A percentile compares a stretch with the other conserved stretches of the same genome.
phyloP scores from a whole-genome alignment of 106 monocot species.

The Xerophyta viscosa region DNA sequence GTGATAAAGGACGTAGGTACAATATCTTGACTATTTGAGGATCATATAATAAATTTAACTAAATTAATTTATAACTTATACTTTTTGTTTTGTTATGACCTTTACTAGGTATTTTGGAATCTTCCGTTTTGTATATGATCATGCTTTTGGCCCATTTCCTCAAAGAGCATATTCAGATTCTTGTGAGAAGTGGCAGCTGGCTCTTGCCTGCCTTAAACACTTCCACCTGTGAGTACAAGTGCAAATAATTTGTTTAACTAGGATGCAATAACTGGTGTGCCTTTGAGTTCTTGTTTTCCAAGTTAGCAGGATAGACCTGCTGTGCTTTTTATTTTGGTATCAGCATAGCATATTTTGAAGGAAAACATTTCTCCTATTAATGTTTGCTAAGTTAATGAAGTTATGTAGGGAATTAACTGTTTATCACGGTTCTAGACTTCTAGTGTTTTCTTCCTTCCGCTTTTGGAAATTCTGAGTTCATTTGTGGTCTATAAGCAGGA shows the following conservation, averaged over 20 bases:
- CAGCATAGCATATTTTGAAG: too few species aligned
- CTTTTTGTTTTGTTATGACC: constrained; percentile 2
- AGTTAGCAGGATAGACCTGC: too few species aligned
- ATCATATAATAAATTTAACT: too few species aligned
- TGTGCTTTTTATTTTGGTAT: too few species aligned
- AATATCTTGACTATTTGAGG: not conserved
- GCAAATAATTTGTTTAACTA: too few species aligned
- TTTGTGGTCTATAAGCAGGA: constrained; percentile 27
- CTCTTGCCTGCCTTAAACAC: constrained; percentile 80
- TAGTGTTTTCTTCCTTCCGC: too few species aligned
- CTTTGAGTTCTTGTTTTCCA: too few species aligned
- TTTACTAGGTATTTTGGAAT: constrained; percentile 76
- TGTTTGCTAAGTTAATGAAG: too few species aligned
- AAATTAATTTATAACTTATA: not conserved
- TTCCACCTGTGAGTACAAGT: constrained; percentile 59
- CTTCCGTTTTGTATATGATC: constrained; percentile 90
- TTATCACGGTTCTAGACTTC: too few species aligned
- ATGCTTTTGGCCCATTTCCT: constrained; percentile 84
- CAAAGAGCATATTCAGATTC: constrained; percentile 90
- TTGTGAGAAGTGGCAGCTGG: constrained; percentile 84
- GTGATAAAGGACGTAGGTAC: constrained; percentile 81
- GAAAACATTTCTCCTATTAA: too few species aligned
- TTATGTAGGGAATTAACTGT: too few species aligned
- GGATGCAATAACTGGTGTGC: too few species aligned
- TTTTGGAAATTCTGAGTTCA: not conserved